Evolutionary conservation across 2,329 filamentous ascomycete species (phyloP).

Genomic region (Phoma sp.): DNA sequence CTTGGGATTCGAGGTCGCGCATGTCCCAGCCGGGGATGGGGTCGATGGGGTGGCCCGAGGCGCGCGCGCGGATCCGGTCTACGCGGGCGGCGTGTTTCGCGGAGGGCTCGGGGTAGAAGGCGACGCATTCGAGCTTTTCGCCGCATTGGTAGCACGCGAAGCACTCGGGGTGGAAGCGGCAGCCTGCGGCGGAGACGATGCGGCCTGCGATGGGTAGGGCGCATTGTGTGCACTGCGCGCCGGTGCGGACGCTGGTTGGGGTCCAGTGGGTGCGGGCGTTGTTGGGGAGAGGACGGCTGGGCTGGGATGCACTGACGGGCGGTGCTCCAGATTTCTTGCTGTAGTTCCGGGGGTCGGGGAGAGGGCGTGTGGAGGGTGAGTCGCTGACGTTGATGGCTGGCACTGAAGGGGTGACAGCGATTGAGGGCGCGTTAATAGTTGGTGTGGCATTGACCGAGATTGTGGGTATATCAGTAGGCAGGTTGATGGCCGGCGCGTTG

Average conservation of each 20-base stretch:
- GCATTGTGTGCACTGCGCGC: slow-evolving; percentile 84
- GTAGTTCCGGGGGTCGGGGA: slow-evolving; percentile 56
- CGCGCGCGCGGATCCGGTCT: slow-evolving; percentile 70
- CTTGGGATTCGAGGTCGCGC: slow-evolving; percentile 60
- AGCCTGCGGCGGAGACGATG: slow-evolving; percentile 81
- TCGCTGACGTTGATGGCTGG: slow-evolving; percentile 40
- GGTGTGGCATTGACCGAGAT: slow-evolving; percentile 29
- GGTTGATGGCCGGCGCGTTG: slow-evolving; percentile 29
- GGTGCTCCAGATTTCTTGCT: slow-evolving; percentile 29
- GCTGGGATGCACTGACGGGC: neutral
- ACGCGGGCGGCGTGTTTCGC: slow-evolving; percentile 73
- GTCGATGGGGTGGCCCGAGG: slow-evolving; percentile 60
- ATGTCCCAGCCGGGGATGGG: slow-evolving; percentile 48
- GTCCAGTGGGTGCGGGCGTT: slow-evolving; percentile 54
- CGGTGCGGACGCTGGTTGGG: slow-evolving; percentile 57
- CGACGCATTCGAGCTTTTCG: slow-evolving; percentile 89
- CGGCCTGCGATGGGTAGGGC: slow-evolving; percentile 84
- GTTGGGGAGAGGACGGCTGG: slow-evolving; percentile 16
- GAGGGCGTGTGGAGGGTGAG: slow-evolving; percentile 52
- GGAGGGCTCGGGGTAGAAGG: slow-evolving; percentile 92
- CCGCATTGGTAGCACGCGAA: slow-evolving; percentile 89
- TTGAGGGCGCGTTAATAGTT: slow-evolving; percentile 30
- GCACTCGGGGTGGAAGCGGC: slow-evolving; percentile 90
- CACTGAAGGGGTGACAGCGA: slow-evolving; percentile 30
- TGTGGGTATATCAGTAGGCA: slow-evolving; percentile 23